These are phyloP conservation scores for Salpingoeca rosetta DNA, from an alignment of 78 protist genomes.

Conservation along the genomic window DNA sequence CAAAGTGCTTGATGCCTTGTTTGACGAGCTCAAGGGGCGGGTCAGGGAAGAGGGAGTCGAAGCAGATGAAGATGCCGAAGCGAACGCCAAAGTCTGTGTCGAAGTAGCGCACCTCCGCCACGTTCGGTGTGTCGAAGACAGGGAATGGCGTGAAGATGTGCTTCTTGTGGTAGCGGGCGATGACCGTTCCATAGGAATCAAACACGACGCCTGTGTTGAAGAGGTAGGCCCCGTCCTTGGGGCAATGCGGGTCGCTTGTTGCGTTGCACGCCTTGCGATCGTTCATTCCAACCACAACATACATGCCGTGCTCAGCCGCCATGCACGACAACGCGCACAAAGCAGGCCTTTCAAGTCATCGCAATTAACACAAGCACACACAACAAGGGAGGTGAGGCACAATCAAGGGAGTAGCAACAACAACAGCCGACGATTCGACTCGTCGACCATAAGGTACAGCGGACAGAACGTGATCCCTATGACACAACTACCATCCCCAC, in stretches of 20 bases:
- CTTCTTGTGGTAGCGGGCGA: neutral
- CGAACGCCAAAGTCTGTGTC: neutral
- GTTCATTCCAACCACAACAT: neutral
- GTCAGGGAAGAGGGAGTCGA: neutral
- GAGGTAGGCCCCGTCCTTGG: neutral
- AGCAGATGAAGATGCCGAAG: neutral
- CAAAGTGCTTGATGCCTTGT: neutral
- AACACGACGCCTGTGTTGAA: neutral
- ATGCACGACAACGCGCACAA: neutral
- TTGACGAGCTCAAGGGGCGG: neutral
- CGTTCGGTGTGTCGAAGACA: neutral
- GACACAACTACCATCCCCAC: neutral
- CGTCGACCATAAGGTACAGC: neutral
- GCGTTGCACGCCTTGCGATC: neutral
- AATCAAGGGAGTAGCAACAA: neutral
- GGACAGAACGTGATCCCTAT: neutral
- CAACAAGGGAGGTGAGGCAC: neutral
- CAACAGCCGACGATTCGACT: neutral
- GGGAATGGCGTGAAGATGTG: neutral
- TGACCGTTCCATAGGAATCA: neutral
- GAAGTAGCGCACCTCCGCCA: neutral
- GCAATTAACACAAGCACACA: neutral
- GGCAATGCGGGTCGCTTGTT: neutral
- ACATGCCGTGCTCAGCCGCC: neutral
- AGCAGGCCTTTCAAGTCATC: neutral